Percentiles rank a stretch among this genome's conserved stretches.
These are phyloP conservation scores for Dillenia turbinata DNA, from an alignment of 164 flowering plant species.

Conservation along the genomic window DNA sequence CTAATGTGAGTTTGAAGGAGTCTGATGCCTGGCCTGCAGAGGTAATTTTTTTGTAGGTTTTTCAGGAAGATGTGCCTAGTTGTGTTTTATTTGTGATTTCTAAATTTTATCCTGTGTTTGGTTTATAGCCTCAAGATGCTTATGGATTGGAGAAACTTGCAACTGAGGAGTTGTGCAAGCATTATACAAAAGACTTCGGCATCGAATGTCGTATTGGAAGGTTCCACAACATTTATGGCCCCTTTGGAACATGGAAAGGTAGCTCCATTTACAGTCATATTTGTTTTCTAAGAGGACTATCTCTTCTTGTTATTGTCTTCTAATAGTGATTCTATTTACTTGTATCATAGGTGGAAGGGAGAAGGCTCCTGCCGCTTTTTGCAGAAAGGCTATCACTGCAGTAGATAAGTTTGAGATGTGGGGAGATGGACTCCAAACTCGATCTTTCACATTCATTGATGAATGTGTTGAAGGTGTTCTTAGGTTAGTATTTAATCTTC, in stretches of 20 bases:
- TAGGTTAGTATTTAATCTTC: slow-evolving; percentile 38
- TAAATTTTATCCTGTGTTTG: slow-evolving; percentile 2
- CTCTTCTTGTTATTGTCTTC: neutral
- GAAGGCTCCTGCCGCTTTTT: slow-evolving; percentile 99
- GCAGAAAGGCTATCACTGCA: slow-evolving; percentile 86
- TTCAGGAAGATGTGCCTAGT: neutral
- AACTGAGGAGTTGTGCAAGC: slow-evolving; percentile 95
- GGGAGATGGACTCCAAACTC: slow-evolving; percentile 98
- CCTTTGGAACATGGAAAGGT: slow-evolving; percentile 99
- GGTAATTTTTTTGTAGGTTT: slow-evolving; percentile 34
- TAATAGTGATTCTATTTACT: slow-evolving; percentile 7
- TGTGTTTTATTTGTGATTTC: neutral
- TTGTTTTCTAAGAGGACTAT: neutral
- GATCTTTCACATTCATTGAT: slow-evolving; percentile 96
- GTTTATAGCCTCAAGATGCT: slow-evolving; percentile 96
- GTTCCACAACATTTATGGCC: slow-evolving; percentile 97
- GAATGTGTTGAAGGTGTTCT: slow-evolving; percentile 98
- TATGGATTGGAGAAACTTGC: slow-evolving; percentile 98
- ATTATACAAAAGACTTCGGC: slow-evolving; percentile 92
- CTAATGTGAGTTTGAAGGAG: slow-evolving; percentile 99
- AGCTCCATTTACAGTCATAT: neutral
- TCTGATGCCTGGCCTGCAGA: slow-evolving; percentile 99
- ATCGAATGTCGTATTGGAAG: slow-evolving; percentile 95
- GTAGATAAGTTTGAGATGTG: slow-evolving; percentile 96
- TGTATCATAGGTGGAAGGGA: slow-evolving; percentile 77